Base-by-base conservation (phyloP, 176 grass and related monocot species). In the Eleusine coracana region DNA sequence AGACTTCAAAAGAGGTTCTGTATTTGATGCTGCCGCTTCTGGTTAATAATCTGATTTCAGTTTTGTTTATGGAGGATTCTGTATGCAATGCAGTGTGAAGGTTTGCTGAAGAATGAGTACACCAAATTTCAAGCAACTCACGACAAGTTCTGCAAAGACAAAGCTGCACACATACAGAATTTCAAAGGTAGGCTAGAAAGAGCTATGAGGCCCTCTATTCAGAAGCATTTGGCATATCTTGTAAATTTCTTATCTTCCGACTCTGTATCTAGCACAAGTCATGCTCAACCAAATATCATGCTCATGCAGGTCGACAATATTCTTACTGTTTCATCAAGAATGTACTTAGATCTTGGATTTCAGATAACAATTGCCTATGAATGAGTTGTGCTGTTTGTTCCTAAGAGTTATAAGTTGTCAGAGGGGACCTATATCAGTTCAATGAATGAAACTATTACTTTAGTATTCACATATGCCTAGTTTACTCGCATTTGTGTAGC, bases 81-180 rank as follows among this genome's bases (percentile, higher is more conserved):
- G 39, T 78, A 81, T 76, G 40, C 66, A 28, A 81, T 84, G 87
- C 62, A 98, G 95, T 98, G 90, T 55, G 95, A 95, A 85, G 80
- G 75, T 44, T 84, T 87, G 65, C 71, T 98, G 95, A 98, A 94
- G 82, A 92, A 87, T 49, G 95, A 98, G 82, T 86, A 89, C 84
- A 74, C 88, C 70, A 93, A 94, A 73, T 93, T 92, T 76, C 86
- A 92, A 84, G 90, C 77, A 84, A 85, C 88, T 37, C 88, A 95
- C 76, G 92, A 98, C 15, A 90, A 87, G 75, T 97, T 98, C 78
- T 86, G 76, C 82, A 94, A 91, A 88, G 92, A 94, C 28, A 97
- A 94, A 82, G 82, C 85, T 83, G 90, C 86, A 59, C 89, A 88
- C 62, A 68, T 91, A 75, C 96, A 94, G 55, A 88, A 73, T 84